Conservation (phyloP, 495 filamentous ascomycete genomes). For the Lasiosphaeris hirsuta region DNA sequence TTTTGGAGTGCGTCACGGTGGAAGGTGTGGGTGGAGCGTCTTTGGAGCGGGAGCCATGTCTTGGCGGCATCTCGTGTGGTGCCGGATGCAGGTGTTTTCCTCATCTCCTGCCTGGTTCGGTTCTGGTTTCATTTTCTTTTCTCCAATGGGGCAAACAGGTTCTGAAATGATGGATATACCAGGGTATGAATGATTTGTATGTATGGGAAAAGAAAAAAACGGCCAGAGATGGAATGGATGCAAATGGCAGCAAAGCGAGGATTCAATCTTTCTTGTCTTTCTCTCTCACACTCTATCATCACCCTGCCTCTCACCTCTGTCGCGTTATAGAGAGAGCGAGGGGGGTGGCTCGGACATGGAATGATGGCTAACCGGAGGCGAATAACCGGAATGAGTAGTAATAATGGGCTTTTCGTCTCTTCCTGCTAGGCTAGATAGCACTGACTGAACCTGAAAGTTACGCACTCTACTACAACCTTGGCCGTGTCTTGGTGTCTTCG, state of each 20-base stretch:
- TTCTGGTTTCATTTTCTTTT: background rate
- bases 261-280: no score
- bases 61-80: no score
- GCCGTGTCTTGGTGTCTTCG: background rate
- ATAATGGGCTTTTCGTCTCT: background rate
- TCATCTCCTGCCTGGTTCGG: background rate
- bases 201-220: background rate
- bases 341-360: background rate
- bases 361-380: background rate
- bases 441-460: background rate
- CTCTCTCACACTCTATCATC: no score
- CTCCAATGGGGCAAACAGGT: background rate
- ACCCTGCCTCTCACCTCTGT: background rate
- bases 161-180: constrained; percentile 10
- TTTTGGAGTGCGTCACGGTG: background rate
- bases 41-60: no score
- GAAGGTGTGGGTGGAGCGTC: no score
- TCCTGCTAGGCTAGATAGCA: background rate
- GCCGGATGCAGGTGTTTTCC: background rate
- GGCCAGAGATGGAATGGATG: background rate
- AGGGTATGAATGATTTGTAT: background rate
- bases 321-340: background rate
- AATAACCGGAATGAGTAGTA: constrained; percentile 1
- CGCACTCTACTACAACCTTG: background rate
- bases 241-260: background rate